These are phyloP conservation scores for Ananas comosus DNA, from an alignment of 176 grass and related monocot genomes.

Conservation along the genomic window DNA sequence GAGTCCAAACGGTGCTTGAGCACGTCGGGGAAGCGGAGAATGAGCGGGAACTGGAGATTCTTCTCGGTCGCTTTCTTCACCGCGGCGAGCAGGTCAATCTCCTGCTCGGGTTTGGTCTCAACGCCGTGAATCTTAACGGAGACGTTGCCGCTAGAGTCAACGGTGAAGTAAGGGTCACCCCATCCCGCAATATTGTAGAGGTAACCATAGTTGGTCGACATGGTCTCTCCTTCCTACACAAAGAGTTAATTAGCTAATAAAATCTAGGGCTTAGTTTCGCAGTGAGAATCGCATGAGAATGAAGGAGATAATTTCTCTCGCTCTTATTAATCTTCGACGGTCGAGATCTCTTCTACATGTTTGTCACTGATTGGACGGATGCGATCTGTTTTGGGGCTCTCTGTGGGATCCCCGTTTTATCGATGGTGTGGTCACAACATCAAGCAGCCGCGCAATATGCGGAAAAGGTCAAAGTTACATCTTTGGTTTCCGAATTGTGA, in stretches of 20 bases:
- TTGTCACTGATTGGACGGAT: not conserved
- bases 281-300: not conserved
- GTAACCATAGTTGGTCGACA: not conserved
- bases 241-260: not conserved
- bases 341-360: not conserved
- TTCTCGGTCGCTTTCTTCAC: not conserved
- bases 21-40: not conserved
- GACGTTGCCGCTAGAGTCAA: not conserved
- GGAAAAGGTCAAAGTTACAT: too few relatives aligned
- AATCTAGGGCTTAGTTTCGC: not conserved
- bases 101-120: not conserved
- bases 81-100: not conserved
- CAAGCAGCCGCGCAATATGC: too few relatives aligned
- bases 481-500: too few relatives aligned
- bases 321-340: not conserved
- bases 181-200: not conserved
- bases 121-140: not conserved
- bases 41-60: not conserved
- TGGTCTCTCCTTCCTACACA: not conserved
- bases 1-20: not conserved
- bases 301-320: not conserved
- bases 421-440: too few relatives aligned
- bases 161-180: not conserved
- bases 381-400: too few relatives aligned
- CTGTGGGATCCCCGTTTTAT: too few relatives aligned